These are phyloP conservation scores for Hippophae tibetana DNA, from an alignment of 306 rosid genomes.

Conservation along the genomic window DNA sequence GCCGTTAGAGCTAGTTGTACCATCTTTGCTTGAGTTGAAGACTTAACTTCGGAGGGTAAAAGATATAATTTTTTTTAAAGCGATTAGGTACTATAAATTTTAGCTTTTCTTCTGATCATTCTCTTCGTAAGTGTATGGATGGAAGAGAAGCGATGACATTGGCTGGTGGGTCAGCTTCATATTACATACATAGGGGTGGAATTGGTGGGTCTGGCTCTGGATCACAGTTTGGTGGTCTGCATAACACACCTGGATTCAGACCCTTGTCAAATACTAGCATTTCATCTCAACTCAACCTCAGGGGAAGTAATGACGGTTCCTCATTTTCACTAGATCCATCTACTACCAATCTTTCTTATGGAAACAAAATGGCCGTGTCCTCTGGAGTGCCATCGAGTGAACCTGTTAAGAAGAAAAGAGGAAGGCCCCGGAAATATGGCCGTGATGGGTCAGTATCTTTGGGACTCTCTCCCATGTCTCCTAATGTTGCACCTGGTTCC, in stretches of 20 bases:
- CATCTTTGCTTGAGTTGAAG: too few relatives aligned
- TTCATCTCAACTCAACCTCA: slow-evolving; percentile 48
- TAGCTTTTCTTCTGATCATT: slow-evolving; percentile 2
- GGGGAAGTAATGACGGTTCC: slow-evolving; percentile 43
- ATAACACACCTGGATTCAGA: slow-evolving; percentile 59
- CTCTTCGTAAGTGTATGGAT: too few relatives aligned
- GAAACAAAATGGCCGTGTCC: slow-evolving; percentile 37
- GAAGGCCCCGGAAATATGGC: slow-evolving; percentile 89
- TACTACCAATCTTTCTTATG: slow-evolving; percentile 39
- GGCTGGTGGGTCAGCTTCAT: slow-evolving; percentile 43
- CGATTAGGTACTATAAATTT: too few relatives aligned
- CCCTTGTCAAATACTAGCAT: slow-evolving; percentile 45
- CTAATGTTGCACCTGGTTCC: slow-evolving; percentile 43
- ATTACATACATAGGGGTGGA: slow-evolving; percentile 73
- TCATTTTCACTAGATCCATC: slow-evolving; percentile 50
- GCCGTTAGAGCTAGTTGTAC: too few relatives aligned
- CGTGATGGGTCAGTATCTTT: slow-evolving; percentile 71
- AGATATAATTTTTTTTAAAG: too few relatives aligned
- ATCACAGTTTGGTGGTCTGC: slow-evolving; percentile 45
- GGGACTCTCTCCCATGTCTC: slow-evolving; percentile 65
- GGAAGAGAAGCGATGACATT: too few relatives aligned
- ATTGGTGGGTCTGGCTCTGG: slow-evolving; percentile 51
- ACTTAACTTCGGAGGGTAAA: too few relatives aligned
- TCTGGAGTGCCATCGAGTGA: slow-evolving; percentile 51
- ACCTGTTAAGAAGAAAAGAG: slow-evolving; percentile 78